Percentiles rank a stretch among this genome's conserved stretches.
Conservation (phyloP, 208 protist genomes). For the Angomonas ambiguus region DNA sequence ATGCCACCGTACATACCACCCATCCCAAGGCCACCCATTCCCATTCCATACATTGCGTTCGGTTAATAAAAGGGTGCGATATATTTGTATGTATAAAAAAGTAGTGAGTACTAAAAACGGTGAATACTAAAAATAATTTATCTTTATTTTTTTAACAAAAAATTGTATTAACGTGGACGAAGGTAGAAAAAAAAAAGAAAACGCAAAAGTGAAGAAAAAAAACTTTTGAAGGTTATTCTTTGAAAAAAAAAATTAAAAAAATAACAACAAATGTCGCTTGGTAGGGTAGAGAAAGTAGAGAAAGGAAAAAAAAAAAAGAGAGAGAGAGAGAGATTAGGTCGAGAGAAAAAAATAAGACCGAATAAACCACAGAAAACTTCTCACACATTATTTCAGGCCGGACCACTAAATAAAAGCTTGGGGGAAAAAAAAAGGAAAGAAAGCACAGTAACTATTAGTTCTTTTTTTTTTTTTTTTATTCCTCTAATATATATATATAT, state of each 20-base stretch:
- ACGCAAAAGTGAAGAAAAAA: neutral
- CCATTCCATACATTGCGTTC: slow-evolving; percentile 12
- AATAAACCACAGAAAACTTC: no score
- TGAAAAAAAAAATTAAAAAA: neutral
- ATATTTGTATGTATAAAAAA: slow-evolving; percentile 9
- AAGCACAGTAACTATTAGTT: no score
- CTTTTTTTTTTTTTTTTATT: no score
- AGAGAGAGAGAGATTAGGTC: no score
- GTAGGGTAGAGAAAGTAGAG: slow-evolving; percentile 9
- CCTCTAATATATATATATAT: no score
- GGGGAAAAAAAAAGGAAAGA: no score
- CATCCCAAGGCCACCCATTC: slow-evolving; percentile 17
- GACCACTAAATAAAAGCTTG: no score
- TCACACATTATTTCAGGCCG: no score
- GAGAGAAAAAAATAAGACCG: no score
- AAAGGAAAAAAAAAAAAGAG: no score
- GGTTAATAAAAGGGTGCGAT: neutral
- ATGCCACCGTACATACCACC: slow-evolving; percentile 23
- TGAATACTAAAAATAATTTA: neutral
- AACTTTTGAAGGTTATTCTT: neutral
- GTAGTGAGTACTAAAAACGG: slow-evolving; percentile 2
- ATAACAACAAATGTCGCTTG: no score
- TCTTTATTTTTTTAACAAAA: neutral
- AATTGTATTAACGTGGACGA: slow-evolving; percentile 8
- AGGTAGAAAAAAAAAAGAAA: slow-evolving; percentile 9